A percentile compares a stretch with the other conserved stretches of the same genome.
Evolutionary conservation across 1,139 yeast genomes (phyloP).

Genomic region (Nakaseomyces uthaithaninus): DNA sequence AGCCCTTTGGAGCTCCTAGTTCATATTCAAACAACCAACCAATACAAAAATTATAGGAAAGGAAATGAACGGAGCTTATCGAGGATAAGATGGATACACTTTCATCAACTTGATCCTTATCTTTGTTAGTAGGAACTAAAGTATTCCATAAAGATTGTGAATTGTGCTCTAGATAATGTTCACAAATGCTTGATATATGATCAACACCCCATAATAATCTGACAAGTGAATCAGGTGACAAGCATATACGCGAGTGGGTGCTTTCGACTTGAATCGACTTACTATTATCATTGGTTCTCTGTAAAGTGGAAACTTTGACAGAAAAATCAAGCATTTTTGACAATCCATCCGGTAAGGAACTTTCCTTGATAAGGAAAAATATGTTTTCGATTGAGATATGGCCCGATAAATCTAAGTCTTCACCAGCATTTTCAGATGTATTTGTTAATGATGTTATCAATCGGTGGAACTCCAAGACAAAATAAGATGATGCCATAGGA

Average conservation of each 20-base stretch:
- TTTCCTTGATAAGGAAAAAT: constrained; percentile 27
- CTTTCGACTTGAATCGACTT: constrained; percentile 53
- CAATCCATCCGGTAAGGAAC: constrained; percentile 21
- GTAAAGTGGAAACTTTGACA: constrained; percentile 29
- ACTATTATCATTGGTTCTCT: constrained; percentile 21
- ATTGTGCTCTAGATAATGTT: constrained; percentile 18
- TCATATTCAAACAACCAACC: constrained; percentile 64
- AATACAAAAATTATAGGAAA: constrained; percentile 58
- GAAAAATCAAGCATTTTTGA: constrained; percentile 38
- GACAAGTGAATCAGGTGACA: constrained; percentile 47
- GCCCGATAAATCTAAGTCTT: constrained; percentile 16
- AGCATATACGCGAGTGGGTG: constrained; percentile 47
- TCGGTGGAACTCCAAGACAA: constrained; percentile 26
- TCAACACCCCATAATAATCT: constrained; percentile 34
- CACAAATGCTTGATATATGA: constrained; percentile 15
- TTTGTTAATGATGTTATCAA: constrained; percentile 18
- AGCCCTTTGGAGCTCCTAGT: constrained; percentile 43
- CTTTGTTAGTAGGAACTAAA: constrained; percentile 1
- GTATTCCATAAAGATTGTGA: constrained; percentile 14
- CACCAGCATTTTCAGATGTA: constrained; percentile 9
- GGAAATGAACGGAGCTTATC: constrained; percentile 44
- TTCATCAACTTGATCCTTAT: not conserved
- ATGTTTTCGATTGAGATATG: constrained; percentile 24
- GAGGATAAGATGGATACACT: constrained; percentile 3
- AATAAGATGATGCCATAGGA: constrained; percentile 25